These are phyloP conservation scores for Neoscytalidium dimidiatum DNA, from an alignment of 2,329 filamentous ascomycete species.

Conservation along the genomic window DNA sequence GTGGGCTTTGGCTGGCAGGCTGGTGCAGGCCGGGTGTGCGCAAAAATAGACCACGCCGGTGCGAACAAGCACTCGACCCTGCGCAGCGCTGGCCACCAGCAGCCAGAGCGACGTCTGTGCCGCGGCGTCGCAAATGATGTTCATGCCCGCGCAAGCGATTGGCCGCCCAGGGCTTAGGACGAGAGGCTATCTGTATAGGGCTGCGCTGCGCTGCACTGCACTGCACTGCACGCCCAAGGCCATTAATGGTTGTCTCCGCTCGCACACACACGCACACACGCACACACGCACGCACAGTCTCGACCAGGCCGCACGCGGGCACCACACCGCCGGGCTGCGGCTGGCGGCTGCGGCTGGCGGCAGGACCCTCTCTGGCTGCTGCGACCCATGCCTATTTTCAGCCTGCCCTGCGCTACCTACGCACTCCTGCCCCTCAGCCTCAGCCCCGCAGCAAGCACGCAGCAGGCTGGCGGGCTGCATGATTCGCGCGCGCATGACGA, in stretches of 20 bases:
- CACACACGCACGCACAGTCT: background rate
- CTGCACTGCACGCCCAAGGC: too few relatives aligned
- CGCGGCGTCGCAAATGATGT: background rate
- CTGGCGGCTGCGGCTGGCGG: background rate
- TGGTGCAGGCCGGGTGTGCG: background rate
- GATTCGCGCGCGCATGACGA: slow-evolving; percentile 13
- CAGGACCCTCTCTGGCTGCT: background rate
- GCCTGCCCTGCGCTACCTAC: too few relatives aligned
- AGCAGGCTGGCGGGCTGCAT: too few relatives aligned
- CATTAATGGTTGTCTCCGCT: too few relatives aligned
- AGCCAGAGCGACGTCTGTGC: too few relatives aligned
- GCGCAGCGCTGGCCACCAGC: background rate
- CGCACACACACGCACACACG: too few relatives aligned
- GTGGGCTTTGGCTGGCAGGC: background rate
- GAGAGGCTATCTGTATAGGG: background rate
- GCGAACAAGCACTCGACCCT: background rate
- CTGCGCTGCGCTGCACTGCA: too few relatives aligned
- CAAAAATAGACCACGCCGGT: background rate
- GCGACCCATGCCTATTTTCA: background rate
- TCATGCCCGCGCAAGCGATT: background rate
- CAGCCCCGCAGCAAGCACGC: background rate
- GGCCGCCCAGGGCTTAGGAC: background rate
- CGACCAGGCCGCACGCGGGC: background rate
- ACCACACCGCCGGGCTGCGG: too few relatives aligned
- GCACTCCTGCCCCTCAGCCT: background rate